Evolutionary conservation across 1,284 basidiomycete species (phyloP).

Genomic region (Ustilago esculenta): DNA sequence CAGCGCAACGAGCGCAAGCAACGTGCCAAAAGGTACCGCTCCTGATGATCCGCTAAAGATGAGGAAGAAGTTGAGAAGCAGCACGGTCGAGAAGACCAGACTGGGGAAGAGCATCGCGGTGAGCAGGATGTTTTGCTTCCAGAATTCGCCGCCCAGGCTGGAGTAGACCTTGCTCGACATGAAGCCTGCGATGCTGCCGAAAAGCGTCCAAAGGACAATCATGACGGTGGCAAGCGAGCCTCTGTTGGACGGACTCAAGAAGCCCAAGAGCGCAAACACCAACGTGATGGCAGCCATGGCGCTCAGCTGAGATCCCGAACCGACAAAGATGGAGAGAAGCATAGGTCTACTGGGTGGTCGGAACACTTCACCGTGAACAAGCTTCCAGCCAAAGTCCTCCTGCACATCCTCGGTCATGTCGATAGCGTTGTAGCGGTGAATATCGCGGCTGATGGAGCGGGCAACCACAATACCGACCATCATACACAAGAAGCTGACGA

Average conservation of each 20-base stretch:
- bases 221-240: slow-evolving; percentile 94
- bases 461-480: slow-evolving; percentile 91
- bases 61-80: slow-evolving; percentile 69
- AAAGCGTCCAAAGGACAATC: slow-evolving; percentile 94
- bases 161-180: slow-evolving; percentile 84
- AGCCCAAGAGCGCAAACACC: slow-evolving; percentile 97
- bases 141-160: slow-evolving; percentile 82
- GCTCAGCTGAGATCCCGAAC: slow-evolving; percentile 88
- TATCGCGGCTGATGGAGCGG: slow-evolving; percentile 88
- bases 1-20: slow-evolving; percentile 86
- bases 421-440: slow-evolving; percentile 93
- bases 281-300: slow-evolving; percentile 90
- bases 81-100: slow-evolving; percentile 70
- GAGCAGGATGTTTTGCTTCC: slow-evolving; percentile 83
- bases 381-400: slow-evolving; percentile 98
- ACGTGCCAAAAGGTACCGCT: slow-evolving; percentile 92
- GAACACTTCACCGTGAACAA: slow-evolving; percentile 96
- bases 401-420: slow-evolving; percentile 94
- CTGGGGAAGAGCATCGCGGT: slow-evolving; percentile 90
- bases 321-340: slow-evolving; percentile 83
- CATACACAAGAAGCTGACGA: slow-evolving; percentile 79
- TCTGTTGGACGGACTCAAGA: slow-evolving; percentile 93
- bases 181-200: slow-evolving; percentile 90
- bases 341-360: slow-evolving; percentile 79
- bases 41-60: slow-evolving; percentile 87